Base-by-base conservation (phyloP, 2,329 filamentous ascomycete genomes). In the Cladosporium phlei region DNA sequence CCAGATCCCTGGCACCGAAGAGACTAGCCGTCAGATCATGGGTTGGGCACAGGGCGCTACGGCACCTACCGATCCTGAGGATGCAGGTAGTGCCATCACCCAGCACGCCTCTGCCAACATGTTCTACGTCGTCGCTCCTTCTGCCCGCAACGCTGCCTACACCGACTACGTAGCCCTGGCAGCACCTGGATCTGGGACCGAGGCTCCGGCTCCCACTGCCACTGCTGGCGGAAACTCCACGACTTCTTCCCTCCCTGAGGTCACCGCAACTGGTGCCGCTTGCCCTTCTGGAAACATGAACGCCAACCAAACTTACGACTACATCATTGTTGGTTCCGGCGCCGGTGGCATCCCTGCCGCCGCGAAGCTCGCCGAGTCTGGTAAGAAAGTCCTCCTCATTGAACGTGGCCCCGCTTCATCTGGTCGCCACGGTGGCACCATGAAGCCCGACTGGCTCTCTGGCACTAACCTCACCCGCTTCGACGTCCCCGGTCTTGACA, bases 401-500 rank as follows among this genome's bases (percentile, higher is more conserved):
- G 70, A 73, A 55, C 68, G 67, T 53, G 70, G 70, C 24, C 69
- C 69, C 10, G 67, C 69, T 38, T 85, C 80, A 8, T 79, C 83
- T 2, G 80, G 76, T n/a, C 72, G 78, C 52, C 85, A 81, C 69
- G 77, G 79, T 22, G 81, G 82, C 38, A 77, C 68, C 25, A 72
- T 82, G 66, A 76, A 74, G 48, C 78, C 81, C 0, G 63, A 66
- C 2, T 88, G 84, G 84, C 72, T 80, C 12, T 66, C 75, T 27
- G 76, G 74, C 27, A 79, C 77, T 14, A 78, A 79, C 39, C 65
- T 86, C 25, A 86, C 83, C 5, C 80, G 83, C 38, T 86, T 87
- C 56, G 83, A 87, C 57, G 77, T 86, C 4, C 83, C 83, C 0
- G 81, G 82, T 46, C 76, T 86, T 49, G 85, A 80, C 63, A 86